Base-by-base conservation (phyloP, 371 early-diverging fungal genomes). In the Lichtheimia hyalospora region DNA sequence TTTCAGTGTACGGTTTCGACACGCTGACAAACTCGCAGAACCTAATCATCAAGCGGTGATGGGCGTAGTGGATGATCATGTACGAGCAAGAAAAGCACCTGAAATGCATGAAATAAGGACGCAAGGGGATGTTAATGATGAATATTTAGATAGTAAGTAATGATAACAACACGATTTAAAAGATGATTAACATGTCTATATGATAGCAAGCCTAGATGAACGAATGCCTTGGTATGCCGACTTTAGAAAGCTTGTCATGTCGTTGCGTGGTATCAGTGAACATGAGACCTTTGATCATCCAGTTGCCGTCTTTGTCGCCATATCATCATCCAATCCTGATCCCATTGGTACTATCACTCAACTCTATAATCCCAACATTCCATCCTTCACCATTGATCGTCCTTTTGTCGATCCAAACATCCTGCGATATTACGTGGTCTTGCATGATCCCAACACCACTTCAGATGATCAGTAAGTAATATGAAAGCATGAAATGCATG, bases 231-330 rank as follows among this genome's bases (percentile, higher is more conserved):
- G 96, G 96, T 97, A 92, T 75, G 65, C 81, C 6, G 70, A 82
- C 61, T 96, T 93, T 65, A 80, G 91, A 39, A 75, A 89, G 40
- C 70, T 84, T 21, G 75, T 92, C 55, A 78, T 92, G 16, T 76
- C 81, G 28, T 70, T 81, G 15, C 79, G 84, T 55, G 91, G 89
- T 3, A 81, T 87, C 7, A 82, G 91, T 0, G 96, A 96, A 60
- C 94, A 96, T 62, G 96, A 96, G 64, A 87, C 95, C 5, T 96
- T 98, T 68, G 91, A 93, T 57, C 96, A 96, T 65, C 97, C 98
- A 2, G 89, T 96, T 1, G 94, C 93, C 7, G 84, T 80, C 48
- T 62, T 96, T 49, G 76, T 92, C 50, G 93, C 89, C 8, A 86
- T 90, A 13, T 91, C 96, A 0, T 88, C 94, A 1, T 63, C 84